phyloP scores from a whole-genome alignment of 2,329 filamentous ascomycete genomes.

The Diaporthe australafricana region DNA sequence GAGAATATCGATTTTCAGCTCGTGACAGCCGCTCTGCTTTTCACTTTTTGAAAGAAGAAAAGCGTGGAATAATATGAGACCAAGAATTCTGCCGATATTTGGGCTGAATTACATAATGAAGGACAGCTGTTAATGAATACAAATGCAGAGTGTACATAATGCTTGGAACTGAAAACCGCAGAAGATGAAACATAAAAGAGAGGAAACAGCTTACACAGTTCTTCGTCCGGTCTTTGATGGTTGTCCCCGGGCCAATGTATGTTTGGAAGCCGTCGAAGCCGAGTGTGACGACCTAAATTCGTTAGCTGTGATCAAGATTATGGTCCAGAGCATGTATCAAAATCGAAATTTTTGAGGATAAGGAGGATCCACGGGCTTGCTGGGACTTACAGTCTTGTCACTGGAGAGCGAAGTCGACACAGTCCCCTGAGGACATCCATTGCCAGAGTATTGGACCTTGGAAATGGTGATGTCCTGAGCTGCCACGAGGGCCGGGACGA shows the following conservation, averaged over 20 bases:
- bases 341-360: background rate
- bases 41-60: no score
- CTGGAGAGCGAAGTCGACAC: conserved; percentile 57
- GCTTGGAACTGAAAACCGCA: no score
- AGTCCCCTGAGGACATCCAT: conserved; percentile 56
- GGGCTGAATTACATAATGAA: no score
- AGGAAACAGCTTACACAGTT: conserved; percentile 49
- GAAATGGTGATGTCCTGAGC: conserved; percentile 51
- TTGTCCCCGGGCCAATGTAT: conserved; percentile 57
- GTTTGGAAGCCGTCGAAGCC: conserved; percentile 61
- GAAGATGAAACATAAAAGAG: background rate
- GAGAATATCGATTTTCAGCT: fast-evolving
- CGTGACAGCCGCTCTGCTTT: no score
- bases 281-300: conserved; percentile 56
- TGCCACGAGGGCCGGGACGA: conserved; percentile 5
- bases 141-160: no score
- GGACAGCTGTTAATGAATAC: no score
- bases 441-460: conserved; percentile 55
- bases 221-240: conserved; percentile 52
- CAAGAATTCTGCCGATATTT: no score
- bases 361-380: background rate
- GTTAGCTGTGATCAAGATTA: background rate
- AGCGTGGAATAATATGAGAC: no score
- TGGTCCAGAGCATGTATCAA: conserved; percentile 31
- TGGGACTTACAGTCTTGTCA: conserved; percentile 52